Evolutionary conservation across 208 protist species (phyloP).

Genomic region (Trypanosoma cruzi): DNA sequence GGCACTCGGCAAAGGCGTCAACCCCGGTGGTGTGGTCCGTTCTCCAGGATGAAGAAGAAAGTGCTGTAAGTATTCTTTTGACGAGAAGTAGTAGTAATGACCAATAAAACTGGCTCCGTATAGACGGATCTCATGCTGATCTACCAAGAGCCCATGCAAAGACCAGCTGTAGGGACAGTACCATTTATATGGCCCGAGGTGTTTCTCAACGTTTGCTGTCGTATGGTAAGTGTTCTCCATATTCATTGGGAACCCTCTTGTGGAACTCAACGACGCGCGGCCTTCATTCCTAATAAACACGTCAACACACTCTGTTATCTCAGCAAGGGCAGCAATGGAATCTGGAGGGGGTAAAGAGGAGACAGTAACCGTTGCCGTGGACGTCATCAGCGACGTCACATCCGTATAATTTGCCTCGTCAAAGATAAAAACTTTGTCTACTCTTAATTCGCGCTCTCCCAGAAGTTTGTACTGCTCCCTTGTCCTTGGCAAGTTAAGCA

Average conservation of each 20-base stretch:
- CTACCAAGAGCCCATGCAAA: slow-evolving; percentile 57
- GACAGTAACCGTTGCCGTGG: slow-evolving; percentile 21
- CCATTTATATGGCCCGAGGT: slow-evolving; percentile 68
- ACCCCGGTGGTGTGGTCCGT: slow-evolving; percentile 45
- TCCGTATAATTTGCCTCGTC: slow-evolving; percentile 21
- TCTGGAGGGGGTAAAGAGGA: slow-evolving; percentile 32
- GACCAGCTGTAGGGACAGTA: slow-evolving; percentile 89
- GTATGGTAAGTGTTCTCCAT: slow-evolving; percentile 55
- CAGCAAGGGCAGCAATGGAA: slow-evolving; percentile 53
- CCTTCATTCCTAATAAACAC: slow-evolving; percentile 36
- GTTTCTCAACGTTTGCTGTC: slow-evolving; percentile 25
- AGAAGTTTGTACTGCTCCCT: slow-evolving; percentile 34
- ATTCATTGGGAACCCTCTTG: slow-evolving; percentile 54
- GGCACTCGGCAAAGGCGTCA: slow-evolving; percentile 49
- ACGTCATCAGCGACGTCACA: slow-evolving; percentile 8
- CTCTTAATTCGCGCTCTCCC: not conserved
- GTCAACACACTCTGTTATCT: slow-evolving; percentile 60
- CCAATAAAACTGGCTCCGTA: slow-evolving; percentile 63
- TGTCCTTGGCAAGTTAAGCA: slow-evolving; percentile 66
- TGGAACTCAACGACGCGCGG: slow-evolving; percentile 36
- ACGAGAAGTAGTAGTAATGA: slow-evolving; percentile 82
- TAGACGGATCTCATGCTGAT: slow-evolving; percentile 18
- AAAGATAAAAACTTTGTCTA: slow-evolving; percentile 30
- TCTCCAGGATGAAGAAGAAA: slow-evolving; percentile 69
- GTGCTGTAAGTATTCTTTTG: slow-evolving; percentile 42